These are phyloP conservation scores for Geosmithia putterillii DNA, from an alignment of 2,329 filamentous ascomycete genomes.

Conservation along the genomic window DNA sequence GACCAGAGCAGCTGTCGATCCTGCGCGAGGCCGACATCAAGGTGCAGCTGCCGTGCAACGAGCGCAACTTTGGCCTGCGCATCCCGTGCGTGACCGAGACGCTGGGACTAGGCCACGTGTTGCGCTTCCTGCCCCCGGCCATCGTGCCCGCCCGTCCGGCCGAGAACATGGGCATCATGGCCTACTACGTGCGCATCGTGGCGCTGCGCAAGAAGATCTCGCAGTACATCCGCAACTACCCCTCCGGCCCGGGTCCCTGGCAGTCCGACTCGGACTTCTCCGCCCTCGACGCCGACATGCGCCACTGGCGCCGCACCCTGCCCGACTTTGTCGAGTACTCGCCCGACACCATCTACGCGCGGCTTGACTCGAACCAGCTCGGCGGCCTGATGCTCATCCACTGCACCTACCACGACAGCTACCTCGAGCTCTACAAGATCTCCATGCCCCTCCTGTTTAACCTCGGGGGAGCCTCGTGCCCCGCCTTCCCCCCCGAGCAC, in stretches of 20 bases:
- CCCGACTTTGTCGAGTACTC: slow-evolving; percentile 30
- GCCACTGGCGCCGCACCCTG: slow-evolving; percentile 25
- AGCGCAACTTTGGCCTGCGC: slow-evolving; percentile 26
- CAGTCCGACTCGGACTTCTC: slow-evolving; percentile 28
- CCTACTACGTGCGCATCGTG: slow-evolving; percentile 27
- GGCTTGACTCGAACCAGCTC: slow-evolving; percentile 31
- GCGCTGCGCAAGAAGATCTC: slow-evolving; percentile 27
- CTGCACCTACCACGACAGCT: slow-evolving; percentile 33
- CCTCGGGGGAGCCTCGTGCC: slow-evolving; percentile 10
- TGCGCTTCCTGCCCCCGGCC: slow-evolving; percentile 24
- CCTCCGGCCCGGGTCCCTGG: slow-evolving; percentile 26
- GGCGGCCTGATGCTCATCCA: slow-evolving; percentile 30
- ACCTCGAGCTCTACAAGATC: slow-evolving; percentile 31
- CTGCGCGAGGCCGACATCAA: slow-evolving; percentile 26
- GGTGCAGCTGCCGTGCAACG: slow-evolving; percentile 26
- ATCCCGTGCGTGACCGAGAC: slow-evolving; percentile 26
- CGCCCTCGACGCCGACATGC: slow-evolving; percentile 24
- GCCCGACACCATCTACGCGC: slow-evolving; percentile 29
- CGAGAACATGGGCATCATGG: slow-evolving; percentile 30
- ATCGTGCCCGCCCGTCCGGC: slow-evolving; percentile 24
- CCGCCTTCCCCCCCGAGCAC: slow-evolving; percentile 23
- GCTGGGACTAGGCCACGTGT: slow-evolving; percentile 24
- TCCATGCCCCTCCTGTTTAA: slow-evolving; percentile 32
- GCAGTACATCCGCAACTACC: slow-evolving; percentile 28
- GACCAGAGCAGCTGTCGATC: slow-evolving; percentile 23